Base-by-base conservation (phyloP, 352 stramenopile species). In the Pythium folliculosum region DNA sequence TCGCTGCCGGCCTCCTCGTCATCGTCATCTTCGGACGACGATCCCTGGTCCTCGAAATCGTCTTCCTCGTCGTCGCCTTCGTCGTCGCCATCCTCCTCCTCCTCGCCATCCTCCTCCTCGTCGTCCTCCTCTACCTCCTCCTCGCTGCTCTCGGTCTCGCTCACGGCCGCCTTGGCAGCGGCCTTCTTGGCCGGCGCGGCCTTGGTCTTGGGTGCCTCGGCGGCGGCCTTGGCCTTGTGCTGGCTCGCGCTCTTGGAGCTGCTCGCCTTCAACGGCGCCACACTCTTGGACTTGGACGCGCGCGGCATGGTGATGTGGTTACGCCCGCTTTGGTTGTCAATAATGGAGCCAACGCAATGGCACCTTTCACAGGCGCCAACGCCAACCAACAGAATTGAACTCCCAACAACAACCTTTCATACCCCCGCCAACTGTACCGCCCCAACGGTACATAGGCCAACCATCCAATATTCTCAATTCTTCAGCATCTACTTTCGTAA, bases 11-110 rank as follows among this genome's bases (percentile, higher is more conserved):
- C 47, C 10, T 16, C 72, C 14, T 86, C 88, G 4, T 76, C 88
- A 3, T 76, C 88, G 6, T 77, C 80, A 2, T 95, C 84, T 37
- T 91, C 86, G 0, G 84, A 93, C 6, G 87, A 95, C 38, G 86
- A 95, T 43, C 86, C 86, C 69, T 96, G 87, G 60, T 96, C 86
- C 66, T 95, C 86, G 50, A 95, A 95, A 27, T 76, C 80, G 62
- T 91, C 86, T 48, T 92, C 82, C 45, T 84, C 69, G 44, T 67
- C 76, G 1, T 85, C 78, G 4, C 80, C 75, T 7, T 85, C 76
- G 0, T 78, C 78, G 1, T 80, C 80, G 22, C 77, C 76, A 2
- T 78, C 73, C 14, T 84, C 78, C 1, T 76, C 76, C 9, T 86
- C 80, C 27, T 81, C 75, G 10, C 80, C 72, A 10, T 86, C 77